Base-by-base conservation (phyloP, 1,284 basidiomycete genomes). In the Heimioporus punctisporus region DNA sequence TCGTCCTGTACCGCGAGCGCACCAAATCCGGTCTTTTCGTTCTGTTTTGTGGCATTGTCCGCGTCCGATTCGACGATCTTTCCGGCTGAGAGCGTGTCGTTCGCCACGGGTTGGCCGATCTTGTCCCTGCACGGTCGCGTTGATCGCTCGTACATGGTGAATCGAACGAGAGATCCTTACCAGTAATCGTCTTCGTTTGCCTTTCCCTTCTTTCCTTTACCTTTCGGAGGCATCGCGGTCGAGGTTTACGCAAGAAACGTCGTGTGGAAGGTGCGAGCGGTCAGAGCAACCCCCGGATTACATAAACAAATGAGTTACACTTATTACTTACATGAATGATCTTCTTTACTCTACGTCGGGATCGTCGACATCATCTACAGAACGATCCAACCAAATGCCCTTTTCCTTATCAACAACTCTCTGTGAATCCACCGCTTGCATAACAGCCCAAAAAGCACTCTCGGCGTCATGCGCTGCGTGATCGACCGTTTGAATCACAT, bases 151-250 rank as follows among this genome's bases (percentile, higher is more conserved):
- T n/a, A n/a, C n/a, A n/a, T n/a, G 17, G 6, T 4, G 31, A 17
- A 34, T 34, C 31, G 31, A 17, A 34, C 17, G 31, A 11, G 31
- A 4, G 17, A 24, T 26, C 65, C 85, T 54, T 61, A 93, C 93
- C 93, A 95, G 76, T 83, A 91, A 60, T 91, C 87, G 53, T 90
- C 92, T 59, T 92, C 90, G 64, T 89, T 77, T 72, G 88, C 93
- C 75, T 93, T 93, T 24, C 80, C 85, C 72, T 94, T 95, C 78
- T 95, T 95, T 58, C 84, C 90, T 71, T 93, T 92, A 67, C 85
- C 91, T 77, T 95, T 96, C 49, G 93, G 92, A 56, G 93, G 78
- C 93, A 96, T 95, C 54, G 57, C 52, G 51, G n/a, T n/a, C n/a
- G n/a, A n/a, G n/a, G n/a, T n/a, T n/a, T n/a, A n/a, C n/a, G n/a